A percentile compares a stretch with the other conserved stretches of the same genome.
Conservation (phyloP, 306 rosid genomes). For the Clitoria ternatea region DNA sequence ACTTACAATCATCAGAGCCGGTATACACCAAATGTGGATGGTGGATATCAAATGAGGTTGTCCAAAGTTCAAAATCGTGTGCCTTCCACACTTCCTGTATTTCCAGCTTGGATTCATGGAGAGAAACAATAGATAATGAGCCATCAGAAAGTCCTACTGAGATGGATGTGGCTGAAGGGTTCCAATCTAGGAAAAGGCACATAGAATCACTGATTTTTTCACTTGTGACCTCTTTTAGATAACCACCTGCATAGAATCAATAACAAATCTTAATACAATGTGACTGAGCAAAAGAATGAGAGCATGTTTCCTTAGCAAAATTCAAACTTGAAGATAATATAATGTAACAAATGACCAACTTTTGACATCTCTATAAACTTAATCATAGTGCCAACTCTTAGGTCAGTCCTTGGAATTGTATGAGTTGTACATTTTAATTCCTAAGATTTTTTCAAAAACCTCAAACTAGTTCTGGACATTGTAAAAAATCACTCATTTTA, state of each 20-base stretch:
- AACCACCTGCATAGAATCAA: constrained; percentile 40
- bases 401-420: too few relatives aligned
- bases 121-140: constrained; percentile 53
- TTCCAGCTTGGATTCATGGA: constrained; percentile 56
- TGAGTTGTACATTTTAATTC: too few relatives aligned
- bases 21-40: constrained; percentile 76
- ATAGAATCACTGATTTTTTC: constrained; percentile 61
- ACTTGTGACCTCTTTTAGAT: constrained; percentile 4
- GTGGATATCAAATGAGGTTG: constrained; percentile 71
- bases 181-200: constrained; percentile 88
- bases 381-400: too few relatives aligned
- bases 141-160: constrained; percentile 88
- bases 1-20: constrained; percentile 88
- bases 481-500: too few relatives aligned
- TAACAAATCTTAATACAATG: neutral
- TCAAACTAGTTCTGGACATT: too few relatives aligned
- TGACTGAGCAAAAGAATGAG: neutral
- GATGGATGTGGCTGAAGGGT: constrained; percentile 64
- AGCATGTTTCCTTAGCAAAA: neutral
- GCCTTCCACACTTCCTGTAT: constrained; percentile 70
- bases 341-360: too few relatives aligned
- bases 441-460: too few relatives aligned
- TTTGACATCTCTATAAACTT: too few relatives aligned
- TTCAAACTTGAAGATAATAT: neutral
- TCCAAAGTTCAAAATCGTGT: constrained; percentile 91